Base-by-base conservation (phyloP, 2,329 filamentous ascomycete species). In the Anisogramma anomala region DNA sequence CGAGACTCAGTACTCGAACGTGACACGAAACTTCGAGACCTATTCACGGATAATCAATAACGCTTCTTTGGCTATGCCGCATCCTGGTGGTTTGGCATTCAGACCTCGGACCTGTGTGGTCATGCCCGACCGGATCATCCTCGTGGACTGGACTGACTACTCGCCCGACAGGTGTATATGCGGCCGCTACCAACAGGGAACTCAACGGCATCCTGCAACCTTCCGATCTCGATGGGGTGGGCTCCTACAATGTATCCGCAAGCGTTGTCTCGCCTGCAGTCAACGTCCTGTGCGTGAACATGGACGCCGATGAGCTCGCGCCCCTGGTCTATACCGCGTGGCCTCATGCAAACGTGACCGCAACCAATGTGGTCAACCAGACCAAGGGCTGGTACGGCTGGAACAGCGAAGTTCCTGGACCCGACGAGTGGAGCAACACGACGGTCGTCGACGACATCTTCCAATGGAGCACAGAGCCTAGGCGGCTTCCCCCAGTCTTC, bases 61-160 rank as follows among this genome's bases (percentile, higher is more conserved):
- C 48, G 74, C 86, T 19, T 83, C 80, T 0, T 67, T 88, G 49
- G 82, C 82, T 0, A 80, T 88, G 71, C 84, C 84, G 0, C 84
- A 91, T 51, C 67, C 77, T 0, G 76, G 64, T 32, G 38, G 38
- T 47, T 4, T 14, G n/a, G 13, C 7, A 6, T 18, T 3, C 6
- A n/a, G 10, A 31, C 8, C 8, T 23, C 20, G 3, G 2, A 4
- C 13, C 8, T 9, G 5, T 10, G n/a, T 4, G 11, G 14, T 20
- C 18, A 27, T 19, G 44, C 15, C 47, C 13, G 5, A n/a, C 13
- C 10, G n/a, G 2, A 17, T 7, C 27, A 3, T n/a, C n/a, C n/a
- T n/a, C n/a, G n/a, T n/a, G n/a, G n/a, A n/a, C n/a, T n/a, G n/a
- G n/a, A n/a, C n/a, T n/a, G n/a, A n/a, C n/a, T n/a, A n/a, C n/a